These are phyloP conservation scores for Verbascum thapsus DNA, from an alignment of 257 asterid species.

Conservation along the genomic window DNA sequence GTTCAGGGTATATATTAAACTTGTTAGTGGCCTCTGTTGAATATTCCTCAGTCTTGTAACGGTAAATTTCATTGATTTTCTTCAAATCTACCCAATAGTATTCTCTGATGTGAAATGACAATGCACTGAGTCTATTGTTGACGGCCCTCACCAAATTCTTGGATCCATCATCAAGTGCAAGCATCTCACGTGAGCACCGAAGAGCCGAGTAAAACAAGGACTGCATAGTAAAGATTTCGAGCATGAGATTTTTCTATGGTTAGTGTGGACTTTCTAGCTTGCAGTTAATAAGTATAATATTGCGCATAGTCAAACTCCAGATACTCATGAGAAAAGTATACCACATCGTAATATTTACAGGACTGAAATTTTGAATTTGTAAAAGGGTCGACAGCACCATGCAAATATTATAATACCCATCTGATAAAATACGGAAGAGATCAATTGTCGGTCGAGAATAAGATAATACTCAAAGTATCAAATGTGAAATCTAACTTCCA, in stretches of 20 bases:
- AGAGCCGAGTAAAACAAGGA: constrained; percentile 88
- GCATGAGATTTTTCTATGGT: neutral
- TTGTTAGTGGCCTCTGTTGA: constrained; percentile 89
- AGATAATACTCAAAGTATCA: too few species aligned
- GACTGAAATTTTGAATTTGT: too few species aligned
- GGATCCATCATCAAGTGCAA: constrained; percentile 73
- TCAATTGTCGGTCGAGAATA: too few species aligned
- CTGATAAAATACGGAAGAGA: too few species aligned
- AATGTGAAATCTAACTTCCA: too few species aligned
- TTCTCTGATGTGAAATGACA: constrained; percentile 88
- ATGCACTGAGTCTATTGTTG: constrained; percentile 79
- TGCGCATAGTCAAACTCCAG: too few species aligned
- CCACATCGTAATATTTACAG: too few species aligned
- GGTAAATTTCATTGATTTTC: constrained; percentile 83
- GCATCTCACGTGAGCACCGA: constrained; percentile 85
- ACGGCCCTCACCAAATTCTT: constrained; percentile 75
- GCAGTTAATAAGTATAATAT: constrained; percentile 11
- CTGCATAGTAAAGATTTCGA: constrained; percentile 36
- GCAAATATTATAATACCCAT: too few species aligned
- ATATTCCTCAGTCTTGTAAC: constrained; percentile 91
- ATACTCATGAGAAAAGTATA: too few species aligned
- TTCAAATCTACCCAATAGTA: constrained; percentile 91
- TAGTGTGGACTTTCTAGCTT: neutral
- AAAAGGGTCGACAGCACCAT: neutral
- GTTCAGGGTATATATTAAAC: constrained; percentile 91